Conservation (phyloP, 2,329 filamentous ascomycete genomes). For the Coniella lustricola region DNA sequence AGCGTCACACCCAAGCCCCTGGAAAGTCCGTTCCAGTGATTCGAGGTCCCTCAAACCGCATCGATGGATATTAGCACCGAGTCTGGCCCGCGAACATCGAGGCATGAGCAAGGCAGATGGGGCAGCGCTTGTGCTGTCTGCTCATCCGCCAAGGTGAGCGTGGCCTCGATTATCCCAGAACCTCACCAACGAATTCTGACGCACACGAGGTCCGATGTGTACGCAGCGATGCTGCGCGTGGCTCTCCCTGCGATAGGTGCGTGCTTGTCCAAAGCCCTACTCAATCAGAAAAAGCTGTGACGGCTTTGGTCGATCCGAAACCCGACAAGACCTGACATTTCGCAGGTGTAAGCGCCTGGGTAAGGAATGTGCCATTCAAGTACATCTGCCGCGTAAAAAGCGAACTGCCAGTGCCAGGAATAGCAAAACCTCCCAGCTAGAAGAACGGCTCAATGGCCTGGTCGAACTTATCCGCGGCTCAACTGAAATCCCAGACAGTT, state of each 20-base stretch:
- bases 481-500: constrained; percentile 24
- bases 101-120: constrained; percentile 12
- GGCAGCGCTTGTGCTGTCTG: constrained; percentile 15
- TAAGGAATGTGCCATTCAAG: constrained; percentile 40
- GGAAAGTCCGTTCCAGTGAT: not conserved
- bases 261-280: not conserved
- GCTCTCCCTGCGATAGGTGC: constrained; percentile 24
- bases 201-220: constrained; percentile 13
- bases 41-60: not conserved
- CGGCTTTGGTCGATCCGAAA: too few species aligned
- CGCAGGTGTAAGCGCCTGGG: constrained; percentile 40
- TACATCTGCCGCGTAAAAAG: constrained; percentile 45
- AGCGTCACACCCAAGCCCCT: not conserved
- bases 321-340: not conserved
- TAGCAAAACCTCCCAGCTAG: constrained; percentile 43
- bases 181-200: not conserved
- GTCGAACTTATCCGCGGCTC: constrained; percentile 40
- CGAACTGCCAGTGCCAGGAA: constrained; percentile 37
- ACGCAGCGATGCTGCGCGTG: not conserved
- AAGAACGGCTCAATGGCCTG: constrained; percentile 42
- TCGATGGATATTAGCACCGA: not conserved
- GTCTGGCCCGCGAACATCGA: not conserved
- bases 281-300: too few species aligned
- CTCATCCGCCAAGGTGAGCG: constrained; percentile 13
- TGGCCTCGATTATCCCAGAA: not conserved